Conservation (phyloP, 108 stramenopile genomes). For the Stephanodiscus minutulus region DNA sequence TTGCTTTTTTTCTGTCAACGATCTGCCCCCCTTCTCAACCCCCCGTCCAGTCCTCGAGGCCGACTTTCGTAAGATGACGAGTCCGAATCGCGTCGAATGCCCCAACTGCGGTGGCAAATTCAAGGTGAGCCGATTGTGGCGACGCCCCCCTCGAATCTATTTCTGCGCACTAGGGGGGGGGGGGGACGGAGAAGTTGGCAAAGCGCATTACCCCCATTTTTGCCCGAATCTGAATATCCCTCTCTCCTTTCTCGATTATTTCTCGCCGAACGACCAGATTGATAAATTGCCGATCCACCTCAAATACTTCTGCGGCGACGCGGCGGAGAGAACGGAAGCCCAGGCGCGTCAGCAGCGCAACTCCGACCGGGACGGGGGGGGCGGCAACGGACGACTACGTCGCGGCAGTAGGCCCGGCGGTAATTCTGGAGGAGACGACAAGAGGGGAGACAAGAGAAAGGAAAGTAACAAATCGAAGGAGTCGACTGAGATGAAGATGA, state of each 20-base stretch:
- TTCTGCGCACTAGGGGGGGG: too few species aligned
- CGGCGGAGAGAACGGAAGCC: constrained; percentile 89
- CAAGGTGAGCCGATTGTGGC: constrained; percentile 42
- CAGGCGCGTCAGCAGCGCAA: constrained; percentile 89
- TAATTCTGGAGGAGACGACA: constrained; percentile 13
- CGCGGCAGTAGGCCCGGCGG: constrained; percentile 33
- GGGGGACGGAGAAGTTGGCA: too few species aligned
- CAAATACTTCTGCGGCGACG: constrained; percentile 96
- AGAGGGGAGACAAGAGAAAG: constrained; percentile 11
- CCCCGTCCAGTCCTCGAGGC: constrained; percentile 74
- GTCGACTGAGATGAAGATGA: not conserved
- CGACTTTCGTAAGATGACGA: constrained; percentile 93
- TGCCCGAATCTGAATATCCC: not conserved
- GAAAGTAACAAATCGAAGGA: constrained; percentile 21
- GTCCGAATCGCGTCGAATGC: constrained; percentile 89
- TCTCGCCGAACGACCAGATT: constrained; percentile 56
- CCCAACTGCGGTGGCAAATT: constrained; percentile 92
- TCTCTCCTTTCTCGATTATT: not conserved
- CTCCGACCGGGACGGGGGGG: constrained; percentile 51
- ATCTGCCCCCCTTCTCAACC: not conserved
- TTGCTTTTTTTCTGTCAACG: not conserved
- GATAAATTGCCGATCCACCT: constrained; percentile 89
- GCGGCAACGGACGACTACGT: constrained; percentile 39
- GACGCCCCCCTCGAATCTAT: not conserved
- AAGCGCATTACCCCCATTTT: too few species aligned